Conservation (phyloP, 1,284 basidiomycete genomes). For the Tausonia pullulans region DNA sequence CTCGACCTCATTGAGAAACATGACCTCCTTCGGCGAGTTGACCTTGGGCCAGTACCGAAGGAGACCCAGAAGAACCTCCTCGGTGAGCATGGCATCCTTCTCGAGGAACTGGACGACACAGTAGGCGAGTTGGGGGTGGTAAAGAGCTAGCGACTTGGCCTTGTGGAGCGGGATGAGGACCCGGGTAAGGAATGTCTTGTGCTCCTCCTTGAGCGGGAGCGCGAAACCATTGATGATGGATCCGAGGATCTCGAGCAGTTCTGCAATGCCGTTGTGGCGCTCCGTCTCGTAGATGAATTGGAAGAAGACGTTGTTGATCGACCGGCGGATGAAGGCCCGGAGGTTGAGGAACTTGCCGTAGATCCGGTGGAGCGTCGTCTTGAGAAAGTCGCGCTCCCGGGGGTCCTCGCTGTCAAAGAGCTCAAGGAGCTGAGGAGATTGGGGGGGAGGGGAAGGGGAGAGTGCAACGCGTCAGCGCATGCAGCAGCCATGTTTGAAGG, state of each 20-base stretch:
- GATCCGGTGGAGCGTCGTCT: slow-evolving; percentile 97
- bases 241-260: slow-evolving; percentile 93
- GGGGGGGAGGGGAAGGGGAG: neutral
- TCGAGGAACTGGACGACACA: slow-evolving; percentile 99
- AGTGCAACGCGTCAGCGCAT: neutral
- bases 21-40: slow-evolving; percentile 99
- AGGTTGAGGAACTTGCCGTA: slow-evolving; percentile 99
- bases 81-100: slow-evolving; percentile 84
- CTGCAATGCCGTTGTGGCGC: slow-evolving; percentile 97
- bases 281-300: slow-evolving; percentile 98
- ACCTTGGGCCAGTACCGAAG: slow-evolving; percentile 99
- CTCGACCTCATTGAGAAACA: slow-evolving; percentile 99
- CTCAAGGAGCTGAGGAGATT: slow-evolving; percentile 59
- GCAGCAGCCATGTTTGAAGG: neutral
- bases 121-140: slow-evolving; percentile 97
- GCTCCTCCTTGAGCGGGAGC: slow-evolving; percentile 94
- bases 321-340: slow-evolving; percentile 94
- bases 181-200: slow-evolving; percentile 94
- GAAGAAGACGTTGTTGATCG: slow-evolving; percentile 99
- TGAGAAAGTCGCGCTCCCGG: slow-evolving; percentile 96
- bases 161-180: slow-evolving; percentile 97
- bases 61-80: slow-evolving; percentile 90
- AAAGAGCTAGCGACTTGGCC: slow-evolving; percentile 90
- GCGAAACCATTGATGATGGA: slow-evolving; percentile 99
- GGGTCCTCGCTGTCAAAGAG: slow-evolving; percentile 99